These are phyloP conservation scores for Hypomyces perniciosus DNA, from an alignment of 2,329 filamentous ascomycete species.

Conservation along the genomic window DNA sequence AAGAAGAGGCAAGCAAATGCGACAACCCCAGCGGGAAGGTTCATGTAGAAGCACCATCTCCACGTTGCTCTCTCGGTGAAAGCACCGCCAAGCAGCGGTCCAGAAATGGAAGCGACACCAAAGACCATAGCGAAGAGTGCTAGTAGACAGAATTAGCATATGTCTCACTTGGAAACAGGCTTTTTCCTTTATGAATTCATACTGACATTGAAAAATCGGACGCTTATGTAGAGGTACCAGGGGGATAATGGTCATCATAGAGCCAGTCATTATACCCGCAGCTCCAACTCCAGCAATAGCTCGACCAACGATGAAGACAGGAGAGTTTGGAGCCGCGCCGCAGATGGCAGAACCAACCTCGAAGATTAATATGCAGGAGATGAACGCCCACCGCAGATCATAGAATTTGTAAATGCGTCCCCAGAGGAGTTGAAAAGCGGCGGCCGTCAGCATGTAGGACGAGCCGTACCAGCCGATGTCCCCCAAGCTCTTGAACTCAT, in stretches of 20 bases:
- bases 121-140: conserved; percentile 50
- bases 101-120: conserved; percentile 47
- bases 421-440: conserved; percentile 47
- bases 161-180: no score
- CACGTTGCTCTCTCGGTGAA: conserved; percentile 44
- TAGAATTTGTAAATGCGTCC: conserved; percentile 51
- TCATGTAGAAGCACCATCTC: conserved; percentile 56
- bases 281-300: conserved; percentile 51
- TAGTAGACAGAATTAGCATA: conserved; percentile 4
- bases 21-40: conserved; percentile 49
- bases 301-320: conserved; percentile 49
- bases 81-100: conserved; percentile 48
- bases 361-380: conserved; percentile 44
- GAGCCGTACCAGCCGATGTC: conserved; percentile 62
- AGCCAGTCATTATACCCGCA: conserved; percentile 52
- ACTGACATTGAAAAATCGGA: conserved; percentile 48
- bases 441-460: conserved; percentile 54
- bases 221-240: conserved; percentile 55
- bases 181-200: no score
- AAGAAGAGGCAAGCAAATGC: conserved; percentile 44
- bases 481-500: conserved; percentile 50
- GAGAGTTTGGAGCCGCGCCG: conserved; percentile 47
- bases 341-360: conserved; percentile 51
- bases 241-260: conserved; percentile 50
- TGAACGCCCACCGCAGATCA: conserved; percentile 42